Base-by-base conservation (phyloP, 2,329 filamentous ascomycete genomes). In the Botryosphaeria agaves region DNA sequence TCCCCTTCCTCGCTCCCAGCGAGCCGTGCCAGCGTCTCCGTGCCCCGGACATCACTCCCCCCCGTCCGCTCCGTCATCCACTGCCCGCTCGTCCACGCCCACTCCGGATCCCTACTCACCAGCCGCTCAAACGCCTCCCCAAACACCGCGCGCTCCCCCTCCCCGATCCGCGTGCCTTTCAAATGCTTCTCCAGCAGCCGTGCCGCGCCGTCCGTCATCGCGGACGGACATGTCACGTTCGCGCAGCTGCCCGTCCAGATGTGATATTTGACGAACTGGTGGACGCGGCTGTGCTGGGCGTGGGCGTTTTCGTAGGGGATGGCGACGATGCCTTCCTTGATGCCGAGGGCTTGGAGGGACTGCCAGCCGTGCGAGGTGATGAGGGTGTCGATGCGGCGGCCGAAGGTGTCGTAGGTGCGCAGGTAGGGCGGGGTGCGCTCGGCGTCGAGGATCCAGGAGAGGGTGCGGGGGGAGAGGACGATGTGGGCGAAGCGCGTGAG, bases 361-460 rank as follows among this genome's bases (percentile, higher is more conserved):
- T 62, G 59, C 77, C 77, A 83, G 17, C 78, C 76, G 38, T 75
- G 64, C 1, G 66, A 63, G 0, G 74, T 75, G 20, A 77, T 59
- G 2, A 82, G 53, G 19, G 70, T 62, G 28, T 68, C 66, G 5
- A 55, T 64, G 29, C 65, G 65, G 30, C 60, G 57, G 1, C 76
- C 74, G 45, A 78, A 78, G 0, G 66, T 65, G 42, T 74, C 66
- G 7, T 69, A 59, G 1, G 69, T 64, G 25, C 61, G 61, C 3
- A 80, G 49, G 18, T 70, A 69, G 0, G 75, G 74, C 26, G 67
- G 63, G 37, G 77, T 73, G 25, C 56, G 61, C 47, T 82, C 76
- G 1, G 76, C 68, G 44, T 81, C 71, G 0, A 66, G 65, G 12
- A 76, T 49, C 51, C 61, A 69, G 37, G 60, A 46, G 26, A 77